Evolutionary conservation across 352 stramenopile species (phyloP).

Genomic region (Globisporangium lucens): DNA sequence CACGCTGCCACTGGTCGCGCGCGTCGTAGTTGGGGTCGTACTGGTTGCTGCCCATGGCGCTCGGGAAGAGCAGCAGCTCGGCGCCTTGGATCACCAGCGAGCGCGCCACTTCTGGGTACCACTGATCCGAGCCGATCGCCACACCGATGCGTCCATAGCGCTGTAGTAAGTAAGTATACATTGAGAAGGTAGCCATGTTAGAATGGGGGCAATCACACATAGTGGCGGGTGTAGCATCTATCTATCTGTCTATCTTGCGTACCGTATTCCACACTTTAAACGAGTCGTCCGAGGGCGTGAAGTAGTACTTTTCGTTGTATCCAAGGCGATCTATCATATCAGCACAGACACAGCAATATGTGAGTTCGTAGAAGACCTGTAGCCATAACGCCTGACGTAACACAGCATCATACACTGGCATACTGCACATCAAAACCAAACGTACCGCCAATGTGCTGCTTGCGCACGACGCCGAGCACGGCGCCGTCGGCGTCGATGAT

Average conservation of each 20-base stretch:
- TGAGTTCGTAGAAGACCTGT: neutral
- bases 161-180: conserved; percentile 20
- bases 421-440: neutral
- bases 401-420: neutral
- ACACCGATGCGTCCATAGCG: conserved; percentile 87
- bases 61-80: conserved; percentile 83
- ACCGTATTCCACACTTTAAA: conserved; percentile 91
- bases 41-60: conserved; percentile 82
- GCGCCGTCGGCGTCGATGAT: conserved; percentile 89
- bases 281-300: conserved; percentile 86
- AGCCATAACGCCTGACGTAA: neutral
- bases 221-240: neutral
- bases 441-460: conserved; percentile 88
- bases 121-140: conserved; percentile 91
- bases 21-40: conserved; percentile 88
- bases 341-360: conserved; percentile 1
- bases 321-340: conserved; percentile 76
- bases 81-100: conserved; percentile 86
- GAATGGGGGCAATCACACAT: neutral
- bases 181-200: neutral
- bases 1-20: conserved; percentile 88
- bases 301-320: conserved; percentile 93
- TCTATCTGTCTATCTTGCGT: neutral
- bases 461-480: conserved; percentile 83
- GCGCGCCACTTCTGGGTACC: conserved; percentile 90